phyloP scores from a whole-genome alignment of 2,329 filamentous ascomycete species.

The Keithomyces neogunnii region DNA sequence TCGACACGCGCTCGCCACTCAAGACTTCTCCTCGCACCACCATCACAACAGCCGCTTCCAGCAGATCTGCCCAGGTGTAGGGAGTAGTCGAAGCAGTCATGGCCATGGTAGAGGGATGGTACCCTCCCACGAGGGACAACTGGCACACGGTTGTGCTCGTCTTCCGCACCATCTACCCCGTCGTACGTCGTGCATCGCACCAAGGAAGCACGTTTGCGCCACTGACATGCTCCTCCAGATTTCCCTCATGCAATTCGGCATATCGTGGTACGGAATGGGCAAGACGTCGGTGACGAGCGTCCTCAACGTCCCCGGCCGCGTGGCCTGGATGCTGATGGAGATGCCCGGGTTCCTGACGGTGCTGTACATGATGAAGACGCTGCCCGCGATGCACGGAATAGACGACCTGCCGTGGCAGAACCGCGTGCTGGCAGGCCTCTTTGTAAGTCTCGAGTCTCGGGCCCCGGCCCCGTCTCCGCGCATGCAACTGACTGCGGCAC shows the following conservation, averaged over 20 bases:
- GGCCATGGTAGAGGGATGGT: slow-evolving; percentile 43
- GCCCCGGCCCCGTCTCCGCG: background rate
- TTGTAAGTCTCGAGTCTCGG: slow-evolving; percentile 29
- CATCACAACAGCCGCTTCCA: too few species aligned
- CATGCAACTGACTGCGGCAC: background rate
- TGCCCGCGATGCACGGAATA: slow-evolving; percentile 52
- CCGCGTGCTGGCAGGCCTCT: slow-evolving; percentile 64
- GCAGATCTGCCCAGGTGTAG: too few species aligned
- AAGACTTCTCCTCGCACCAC: background rate
- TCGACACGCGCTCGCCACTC: background rate
- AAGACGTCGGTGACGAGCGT: slow-evolving; percentile 72
- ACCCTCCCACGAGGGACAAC: slow-evolving; percentile 50
- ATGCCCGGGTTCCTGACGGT: slow-evolving; percentile 66
- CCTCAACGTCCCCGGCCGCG: slow-evolving; percentile 81
- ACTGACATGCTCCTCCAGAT: slow-evolving; percentile 39
- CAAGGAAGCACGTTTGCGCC: slow-evolving; percentile 3
- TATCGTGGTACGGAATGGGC: slow-evolving; percentile 81
- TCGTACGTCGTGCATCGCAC: slow-evolving; percentile 27
- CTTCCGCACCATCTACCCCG: slow-evolving; percentile 45
- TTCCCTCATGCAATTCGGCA: slow-evolving; percentile 64
- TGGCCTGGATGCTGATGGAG: slow-evolving; percentile 89
- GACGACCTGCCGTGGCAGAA: slow-evolving; percentile 65
- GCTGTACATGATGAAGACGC: slow-evolving; percentile 66
- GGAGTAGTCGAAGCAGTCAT: slow-evolving; percentile 18
- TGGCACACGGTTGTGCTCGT: slow-evolving; percentile 43